phyloP scores from a whole-genome alignment of 352 stramenopile genomes.

The Phytophthora colocasiae region DNA sequence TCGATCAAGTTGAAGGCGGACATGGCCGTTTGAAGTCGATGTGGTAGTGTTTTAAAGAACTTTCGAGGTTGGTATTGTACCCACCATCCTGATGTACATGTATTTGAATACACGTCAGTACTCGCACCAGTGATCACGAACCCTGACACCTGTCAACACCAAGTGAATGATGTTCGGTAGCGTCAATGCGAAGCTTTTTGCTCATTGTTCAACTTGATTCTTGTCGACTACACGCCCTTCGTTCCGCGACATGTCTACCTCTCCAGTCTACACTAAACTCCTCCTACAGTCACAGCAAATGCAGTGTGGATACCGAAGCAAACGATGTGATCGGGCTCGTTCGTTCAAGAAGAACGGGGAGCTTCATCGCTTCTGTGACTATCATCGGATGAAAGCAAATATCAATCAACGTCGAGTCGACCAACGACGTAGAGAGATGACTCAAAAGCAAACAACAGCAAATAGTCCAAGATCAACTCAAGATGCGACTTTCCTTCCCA shows the following conservation, averaged over 20 bases:
- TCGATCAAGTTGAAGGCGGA: constrained; percentile 16
- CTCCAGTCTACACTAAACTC: background rate
- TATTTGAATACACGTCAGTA: constrained; percentile 22
- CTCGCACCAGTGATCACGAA: background rate
- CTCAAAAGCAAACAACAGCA: background rate
- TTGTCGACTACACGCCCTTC: background rate
- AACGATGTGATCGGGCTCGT: constrained; percentile 45
- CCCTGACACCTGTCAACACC: background rate
- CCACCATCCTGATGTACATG: constrained; percentile 19
- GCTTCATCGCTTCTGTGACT: constrained; percentile 55
- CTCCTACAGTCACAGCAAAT: background rate
- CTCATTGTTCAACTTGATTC: constrained; percentile 21
- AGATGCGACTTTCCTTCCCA: constrained; percentile 5
- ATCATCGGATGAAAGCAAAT: constrained; percentile 55
- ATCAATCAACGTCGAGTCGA: constrained; percentile 49
- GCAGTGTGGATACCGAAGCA: constrained; percentile 45
- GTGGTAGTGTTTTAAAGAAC: background rate
- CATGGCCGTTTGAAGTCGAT: constrained; percentile 12
- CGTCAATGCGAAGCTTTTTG: background rate
- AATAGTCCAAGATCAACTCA: constrained; percentile 19
- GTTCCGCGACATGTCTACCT: background rate
- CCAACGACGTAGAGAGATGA: constrained; percentile 18
- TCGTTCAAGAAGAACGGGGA: constrained; percentile 46
- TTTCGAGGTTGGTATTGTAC: constrained; percentile 3
- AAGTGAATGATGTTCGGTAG: constrained; percentile 16